Conservation (phyloP, 306 rosid species). For the Vicia villosa region DNA sequence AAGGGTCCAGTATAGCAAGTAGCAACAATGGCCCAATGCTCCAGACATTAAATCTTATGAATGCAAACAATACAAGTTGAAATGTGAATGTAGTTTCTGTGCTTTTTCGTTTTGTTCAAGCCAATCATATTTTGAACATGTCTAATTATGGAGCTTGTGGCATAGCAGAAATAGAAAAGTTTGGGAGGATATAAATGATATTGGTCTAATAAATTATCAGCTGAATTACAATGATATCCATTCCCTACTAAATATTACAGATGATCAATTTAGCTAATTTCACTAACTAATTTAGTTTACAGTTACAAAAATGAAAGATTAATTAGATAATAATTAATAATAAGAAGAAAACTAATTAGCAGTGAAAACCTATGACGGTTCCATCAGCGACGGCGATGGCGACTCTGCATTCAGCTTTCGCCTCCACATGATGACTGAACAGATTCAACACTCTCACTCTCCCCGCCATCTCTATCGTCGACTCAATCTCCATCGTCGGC, state of each 20-base stretch:
- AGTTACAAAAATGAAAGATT: neutral
- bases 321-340: neutral
- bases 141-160: too few species aligned
- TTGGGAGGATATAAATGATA: too few species aligned
- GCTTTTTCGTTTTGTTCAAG: too few species aligned
- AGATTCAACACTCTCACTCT: slow-evolving; percentile 75
- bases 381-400: slow-evolving; percentile 66
- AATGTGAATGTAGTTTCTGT: too few species aligned
- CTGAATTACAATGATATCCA: neutral
- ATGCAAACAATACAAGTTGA: too few species aligned
- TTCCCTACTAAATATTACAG: neutral
- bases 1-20: too few species aligned
- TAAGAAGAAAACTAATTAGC: slow-evolving; percentile 42
- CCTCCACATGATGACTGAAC: slow-evolving; percentile 74
- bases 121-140: too few species aligned
- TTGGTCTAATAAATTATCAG: neutral
- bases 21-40: too few species aligned
- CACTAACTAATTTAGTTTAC: slow-evolving; percentile 11
- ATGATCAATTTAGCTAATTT: neutral
- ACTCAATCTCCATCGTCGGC: slow-evolving; percentile 68
- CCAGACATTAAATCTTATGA: too few species aligned
- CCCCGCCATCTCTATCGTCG: slow-evolving; percentile 70
- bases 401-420: slow-evolving; percentile 61
- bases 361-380: slow-evolving; percentile 79
- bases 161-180: too few species aligned